phyloP scores from a whole-genome alignment of 2,329 filamentous ascomycete species.

The Knoxdaviesia capensis region DNA sequence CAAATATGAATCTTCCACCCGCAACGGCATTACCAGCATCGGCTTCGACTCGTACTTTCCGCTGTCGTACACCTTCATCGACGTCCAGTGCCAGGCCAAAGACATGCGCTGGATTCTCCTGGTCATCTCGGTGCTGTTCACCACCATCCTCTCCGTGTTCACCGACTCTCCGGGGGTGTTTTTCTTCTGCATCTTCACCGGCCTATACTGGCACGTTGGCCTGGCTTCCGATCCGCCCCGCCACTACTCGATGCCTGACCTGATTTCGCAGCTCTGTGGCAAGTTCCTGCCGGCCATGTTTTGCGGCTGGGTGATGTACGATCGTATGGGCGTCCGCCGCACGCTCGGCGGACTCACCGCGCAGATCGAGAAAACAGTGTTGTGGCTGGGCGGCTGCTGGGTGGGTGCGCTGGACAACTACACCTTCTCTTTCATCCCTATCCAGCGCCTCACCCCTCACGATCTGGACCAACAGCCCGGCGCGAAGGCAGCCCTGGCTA shows the following conservation, averaged over 20 bases:
- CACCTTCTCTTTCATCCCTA: slow-evolving; percentile 84
- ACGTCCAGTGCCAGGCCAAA: slow-evolving; percentile 43
- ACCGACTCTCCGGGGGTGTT: slow-evolving; percentile 62
- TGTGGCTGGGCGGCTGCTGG: slow-evolving; percentile 85
- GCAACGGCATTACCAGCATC: slow-evolving; percentile 58
- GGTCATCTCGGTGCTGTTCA: slow-evolving; percentile 62
- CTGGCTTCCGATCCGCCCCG: slow-evolving; percentile 74
- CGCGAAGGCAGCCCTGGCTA: slow-evolving; percentile 60
- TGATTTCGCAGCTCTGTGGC: slow-evolving; percentile 61
- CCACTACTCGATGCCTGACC: slow-evolving; percentile 41
- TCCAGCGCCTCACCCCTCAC: slow-evolving; percentile 75
- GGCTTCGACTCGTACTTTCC: slow-evolving; percentile 81
- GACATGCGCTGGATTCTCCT: slow-evolving; percentile 76
- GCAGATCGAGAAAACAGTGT: slow-evolving; percentile 72
- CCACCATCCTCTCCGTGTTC: slow-evolving; percentile 59
- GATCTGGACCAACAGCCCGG: slow-evolving; percentile 81
- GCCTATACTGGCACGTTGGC: slow-evolving; percentile 76
- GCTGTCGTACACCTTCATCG: slow-evolving; percentile 60
- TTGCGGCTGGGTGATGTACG: slow-evolving; percentile 70
- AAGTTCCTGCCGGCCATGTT: slow-evolving; percentile 78
- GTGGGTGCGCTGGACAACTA: slow-evolving; percentile 86
- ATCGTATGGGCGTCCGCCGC: slow-evolving; percentile 57
- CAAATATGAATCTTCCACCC: slow-evolving; percentile 40
- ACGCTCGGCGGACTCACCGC: slow-evolving; percentile 54
- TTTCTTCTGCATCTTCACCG: slow-evolving; percentile 66